Conservation (phyloP, 306 rosid species). For the Quercus berberidifolia region DNA sequence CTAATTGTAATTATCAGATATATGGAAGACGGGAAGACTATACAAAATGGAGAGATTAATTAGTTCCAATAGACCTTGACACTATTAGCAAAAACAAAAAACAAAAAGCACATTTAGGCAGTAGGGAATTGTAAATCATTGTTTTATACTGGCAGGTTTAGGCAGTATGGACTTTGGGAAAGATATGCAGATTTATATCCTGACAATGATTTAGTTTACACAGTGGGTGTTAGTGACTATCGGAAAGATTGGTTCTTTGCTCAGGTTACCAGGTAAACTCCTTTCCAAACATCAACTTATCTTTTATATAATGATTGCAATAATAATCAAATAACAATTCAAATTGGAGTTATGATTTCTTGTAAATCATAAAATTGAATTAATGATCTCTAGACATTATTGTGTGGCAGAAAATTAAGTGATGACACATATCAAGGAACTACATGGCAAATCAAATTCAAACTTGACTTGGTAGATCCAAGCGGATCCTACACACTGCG, state of each 20-base stretch:
- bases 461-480: conserved; percentile 33
- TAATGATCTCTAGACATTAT: too few species aligned
- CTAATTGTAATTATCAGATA: too few species aligned
- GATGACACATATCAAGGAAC: conserved; percentile 62
- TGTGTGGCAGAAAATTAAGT: conserved; percentile 44
- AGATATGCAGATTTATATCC: conserved; percentile 84
- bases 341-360: not conserved
- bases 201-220: conserved; percentile 60
- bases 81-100: not conserved
- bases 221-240: conserved; percentile 63
- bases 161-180: conserved; percentile 94
- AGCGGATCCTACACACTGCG: conserved; percentile 47
- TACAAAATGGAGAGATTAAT: too few species aligned
- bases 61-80: not conserved
- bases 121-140: not conserved
- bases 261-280: conserved; percentile 74
- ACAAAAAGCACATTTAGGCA: too few species aligned
- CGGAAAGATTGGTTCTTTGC: conserved; percentile 88
- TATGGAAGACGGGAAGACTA: too few species aligned
- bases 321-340: not conserved
- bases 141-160: conserved; percentile 43
- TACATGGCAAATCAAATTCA: conserved; percentile 72
- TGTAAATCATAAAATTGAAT: too few species aligned
- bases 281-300: not conserved
- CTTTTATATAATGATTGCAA: not conserved